Evolutionary conservation across 768 basidiomycete genomes (phyloP), one percentile per base, ranked within the genome.

Genomic region (Lentinula detonsa): DNA sequence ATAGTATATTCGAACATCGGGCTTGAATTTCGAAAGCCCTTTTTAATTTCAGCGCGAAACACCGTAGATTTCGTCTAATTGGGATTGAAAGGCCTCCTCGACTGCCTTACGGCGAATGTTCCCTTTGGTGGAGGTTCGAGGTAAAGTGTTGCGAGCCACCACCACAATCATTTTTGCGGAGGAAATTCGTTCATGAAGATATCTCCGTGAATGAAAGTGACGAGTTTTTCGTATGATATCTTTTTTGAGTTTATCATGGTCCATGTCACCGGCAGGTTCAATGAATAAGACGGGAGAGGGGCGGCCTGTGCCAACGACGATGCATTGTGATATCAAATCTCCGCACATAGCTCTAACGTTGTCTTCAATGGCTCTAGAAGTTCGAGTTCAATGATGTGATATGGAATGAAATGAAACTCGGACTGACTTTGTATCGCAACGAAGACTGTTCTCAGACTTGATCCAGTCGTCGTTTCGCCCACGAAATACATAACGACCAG

Each of bases 391-490:
- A 60, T 57, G 65, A 57, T 59, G 57, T 43, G 23, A 39, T 56
- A 43, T 55, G 31, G 37, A 55, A 62, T 31, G 37, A 34, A 60
- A 57, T 46, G 16, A 28, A 42, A 57, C 28, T 1, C 21, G 39
- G 16, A 77, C 83, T 28, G 70, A 83, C 81, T 81, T 85, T 21
- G 86, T 88, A 69, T 88, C 86, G 65, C 86, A 87, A 48, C 86
- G 82, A 60, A 86, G 72, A 62, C 83, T 81, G 68, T 81, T 85
- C 70, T 85, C 83, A 48, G 83, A 85, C 71, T 88, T 86, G 70
- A 88, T 88, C 87, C 86, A 88, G 66, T 88, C 86, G 64, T 88
- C 86, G 57, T 85, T 80, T 42, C 86, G 79, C 18, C 86, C 86
- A 45, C 83, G 78, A 64, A 79, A 84, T 33, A 79, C 66, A 67